Evolutionary conservation across 176 grass and related monocot species (phyloP).

Genomic region (Oryza longistaminata): DNA sequence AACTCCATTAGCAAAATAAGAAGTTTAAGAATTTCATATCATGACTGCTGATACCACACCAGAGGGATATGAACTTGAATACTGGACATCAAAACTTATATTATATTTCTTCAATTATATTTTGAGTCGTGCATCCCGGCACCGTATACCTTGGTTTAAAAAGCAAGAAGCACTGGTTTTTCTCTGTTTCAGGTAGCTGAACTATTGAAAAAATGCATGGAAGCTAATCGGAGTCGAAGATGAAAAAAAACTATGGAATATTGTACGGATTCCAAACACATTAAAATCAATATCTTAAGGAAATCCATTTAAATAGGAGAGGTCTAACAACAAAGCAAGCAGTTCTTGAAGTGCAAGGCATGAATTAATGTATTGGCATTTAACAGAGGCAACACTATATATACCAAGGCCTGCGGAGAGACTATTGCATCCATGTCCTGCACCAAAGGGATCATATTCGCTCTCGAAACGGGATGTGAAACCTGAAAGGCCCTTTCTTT

Average conservation of each 20-base stretch:
- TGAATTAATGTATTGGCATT: background rate
- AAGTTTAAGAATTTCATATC: background rate
- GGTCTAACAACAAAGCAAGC: background rate
- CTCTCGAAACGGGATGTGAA: slow-evolving; percentile 80
- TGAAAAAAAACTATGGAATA: background rate
- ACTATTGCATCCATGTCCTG: slow-evolving; percentile 85
- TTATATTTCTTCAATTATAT: background rate
- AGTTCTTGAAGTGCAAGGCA: slow-evolving; percentile 4
- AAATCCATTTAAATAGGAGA: background rate
- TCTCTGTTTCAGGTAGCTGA: background rate
- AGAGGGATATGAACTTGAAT: background rate
- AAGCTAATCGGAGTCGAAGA: background rate
- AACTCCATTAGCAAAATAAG: background rate
- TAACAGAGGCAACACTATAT: slow-evolving; percentile 19
- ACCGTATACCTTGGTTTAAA: background rate
- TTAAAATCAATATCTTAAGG: background rate
- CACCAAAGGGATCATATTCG: slow-evolving; percentile 72
- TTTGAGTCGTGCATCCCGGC: background rate
- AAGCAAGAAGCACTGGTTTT: background rate
- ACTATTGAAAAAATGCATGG: background rate
- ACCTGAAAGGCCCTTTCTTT: slow-evolving; percentile 67
- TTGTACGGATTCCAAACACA: background rate
- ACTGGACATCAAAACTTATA: slow-evolving; percentile 15
- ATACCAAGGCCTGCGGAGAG: slow-evolving; percentile 75
- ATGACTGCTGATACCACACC: background rate